Base-by-base conservation (phyloP, 305 asterid species). In the Plantago lanceolata region DNA sequence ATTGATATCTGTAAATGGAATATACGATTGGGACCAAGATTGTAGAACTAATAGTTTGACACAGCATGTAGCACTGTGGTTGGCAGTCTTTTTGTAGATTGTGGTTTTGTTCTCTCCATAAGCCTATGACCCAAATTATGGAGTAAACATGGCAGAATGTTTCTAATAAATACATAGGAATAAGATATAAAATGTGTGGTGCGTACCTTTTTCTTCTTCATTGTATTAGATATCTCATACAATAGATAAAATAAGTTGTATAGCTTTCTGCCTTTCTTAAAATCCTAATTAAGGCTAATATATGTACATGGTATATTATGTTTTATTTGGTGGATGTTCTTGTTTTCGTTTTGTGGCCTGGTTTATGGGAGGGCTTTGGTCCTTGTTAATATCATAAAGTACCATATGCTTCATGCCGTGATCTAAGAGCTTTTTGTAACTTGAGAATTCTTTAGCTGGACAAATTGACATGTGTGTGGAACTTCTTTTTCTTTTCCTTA, bases 401-500 rank as follows among this genome's bases (percentile, higher is more conserved):
- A 53, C 19, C 13, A 21, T n/a, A 53, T 24, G 59, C 59, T 53
- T 51, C n/a, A n/a, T 53, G 59, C 14, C 7, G 11, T 33, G 9
- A 19, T 19, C n/a, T 51, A 26, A 19, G 26, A 53, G 21, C 12
- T 53, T 24, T 33, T 21, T 21, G 2, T 24, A 11, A 53, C 35
- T 53, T 1, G 0, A 29, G 11, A 52, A 20, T 52, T 49, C 28
- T 58, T 31, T 61, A 29, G 57, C 33, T 61, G 35, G 19, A 58
- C 28, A 59, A 35, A 43, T 35, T 9, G 16, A 12, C 0, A 5
- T 33, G 43, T 29, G 66, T 40, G 49, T 49, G 17, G 54, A 68
- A 49, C 64, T 15, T 66, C 17, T 63, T 1, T 56, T 52, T 40
- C 19, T 63, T 1, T 56, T 52, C 40, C 47, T 75, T 55, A 52